These are phyloP conservation scores for Echinochloa phyllopogon DNA, from an alignment of 176 grass and related monocot species.

Conservation along the genomic window DNA sequence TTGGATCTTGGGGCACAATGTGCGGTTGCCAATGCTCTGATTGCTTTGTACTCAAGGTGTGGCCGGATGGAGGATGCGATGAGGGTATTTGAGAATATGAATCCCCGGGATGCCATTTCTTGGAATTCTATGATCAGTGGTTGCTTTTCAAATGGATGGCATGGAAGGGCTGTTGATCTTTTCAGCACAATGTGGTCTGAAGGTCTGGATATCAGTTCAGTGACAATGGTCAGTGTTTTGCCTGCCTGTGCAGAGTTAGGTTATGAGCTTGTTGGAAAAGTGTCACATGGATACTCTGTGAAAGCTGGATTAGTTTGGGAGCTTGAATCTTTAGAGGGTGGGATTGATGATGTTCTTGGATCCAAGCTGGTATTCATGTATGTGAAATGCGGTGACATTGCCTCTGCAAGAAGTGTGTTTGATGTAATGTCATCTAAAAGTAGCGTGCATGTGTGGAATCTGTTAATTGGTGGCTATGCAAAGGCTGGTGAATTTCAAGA, in stretches of 20 bases:
- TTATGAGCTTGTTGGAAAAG: slow-evolving; percentile 56
- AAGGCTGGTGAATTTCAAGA: slow-evolving; percentile 60
- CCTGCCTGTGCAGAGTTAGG: slow-evolving; percentile 70
- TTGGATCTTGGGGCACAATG: slow-evolving; percentile 54
- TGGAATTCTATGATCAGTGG: slow-evolving; percentile 84
- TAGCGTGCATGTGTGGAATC: slow-evolving; percentile 63
- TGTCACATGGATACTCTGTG: slow-evolving; percentile 69
- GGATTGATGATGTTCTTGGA: slow-evolving; percentile 60
- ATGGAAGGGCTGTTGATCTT: slow-evolving; percentile 48
- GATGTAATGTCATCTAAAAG: slow-evolving; percentile 51
- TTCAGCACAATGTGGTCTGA: slow-evolving; percentile 61
- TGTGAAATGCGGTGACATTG: slow-evolving; percentile 70
- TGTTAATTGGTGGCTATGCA: slow-evolving; percentile 70
- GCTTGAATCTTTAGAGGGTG: slow-evolving; percentile 34
- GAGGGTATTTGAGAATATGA: slow-evolving; percentile 65
- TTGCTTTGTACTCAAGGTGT: slow-evolving; percentile 69
- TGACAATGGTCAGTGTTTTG: slow-evolving; percentile 67
- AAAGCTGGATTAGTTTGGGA: slow-evolving; percentile 59
- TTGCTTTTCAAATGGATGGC: slow-evolving; percentile 67
- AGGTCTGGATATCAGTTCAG: slow-evolving; percentile 61
- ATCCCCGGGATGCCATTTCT: slow-evolving; percentile 66
- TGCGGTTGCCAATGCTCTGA: slow-evolving; percentile 75
- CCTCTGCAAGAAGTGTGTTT: slow-evolving; percentile 65
- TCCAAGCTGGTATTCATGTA: slow-evolving; percentile 88
- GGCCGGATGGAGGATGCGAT: slow-evolving; percentile 53